Base-by-base conservation (phyloP, 2,329 filamentous ascomycete species). In the Davidsoniella virescens region DNA sequence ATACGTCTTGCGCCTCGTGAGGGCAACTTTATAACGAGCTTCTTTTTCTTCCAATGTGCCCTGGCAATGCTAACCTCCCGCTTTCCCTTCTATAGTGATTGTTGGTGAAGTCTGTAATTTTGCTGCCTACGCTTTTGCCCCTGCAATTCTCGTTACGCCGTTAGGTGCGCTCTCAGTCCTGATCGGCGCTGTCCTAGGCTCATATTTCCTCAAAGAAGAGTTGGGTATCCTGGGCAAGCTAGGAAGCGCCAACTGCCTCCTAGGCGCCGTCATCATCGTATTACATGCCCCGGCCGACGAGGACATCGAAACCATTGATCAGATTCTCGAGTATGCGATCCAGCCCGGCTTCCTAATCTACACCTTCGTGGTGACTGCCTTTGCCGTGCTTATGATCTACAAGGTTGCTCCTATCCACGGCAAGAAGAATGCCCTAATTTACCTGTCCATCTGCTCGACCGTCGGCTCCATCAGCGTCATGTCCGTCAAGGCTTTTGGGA, bases 401-500 rank as follows among this genome's bases (percentile, higher is more conserved):
- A 84, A 81, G 64, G 74, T 98, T 56, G 86, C 87, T 6, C 92
- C 92, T 0, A 69, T 80, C 50, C 82, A 98, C 61, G 92, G 92
- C 62, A 94, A 87, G 72, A 88, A 84, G 67, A 98, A 96, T 63
- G 90, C 92, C 8, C 76, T 98, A 59, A 84, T 98, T 59, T 98
- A 90, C 67, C 80, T 98, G 57, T 95, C 88, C 58, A 96, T 98
- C 59, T 98, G 92, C 73, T 95, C 88, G 47, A 93, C 88, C 3
- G 88, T 95, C 55, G 92, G 92, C 59, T 94, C 88, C 48, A 83
- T 98, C 55, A 96, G 92, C 10, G 90, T 98, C 70, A 98, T 98
- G 92, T 87, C 92, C 29, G 85, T 96, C 66, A 98, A 98, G 71
- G 92, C 92, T 4, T 96, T 98, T 59, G 92, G 92, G 52, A 95